A percentile compares a stretch with the other conserved stretches of the same genome.
Conservation (phyloP, 2,329 filamentous ascomycete genomes). For the Zymoseptoria crescenta region DNA sequence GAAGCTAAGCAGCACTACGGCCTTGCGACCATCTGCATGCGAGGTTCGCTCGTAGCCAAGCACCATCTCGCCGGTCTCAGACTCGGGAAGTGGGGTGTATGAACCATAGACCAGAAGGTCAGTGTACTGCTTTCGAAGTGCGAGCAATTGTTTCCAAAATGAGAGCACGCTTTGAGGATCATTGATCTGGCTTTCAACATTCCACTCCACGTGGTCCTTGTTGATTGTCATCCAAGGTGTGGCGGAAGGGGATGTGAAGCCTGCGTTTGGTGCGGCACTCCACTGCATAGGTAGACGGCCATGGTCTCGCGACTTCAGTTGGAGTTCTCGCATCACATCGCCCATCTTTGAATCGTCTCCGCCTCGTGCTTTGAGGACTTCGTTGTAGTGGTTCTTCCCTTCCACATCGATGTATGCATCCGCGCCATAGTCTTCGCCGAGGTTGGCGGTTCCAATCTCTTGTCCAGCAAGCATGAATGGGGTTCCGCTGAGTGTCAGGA, state of each 20-base stretch:
- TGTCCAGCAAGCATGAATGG: constrained; percentile 59
- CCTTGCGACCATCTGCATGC: constrained; percentile 6
- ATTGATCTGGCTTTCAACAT: constrained; percentile 37
- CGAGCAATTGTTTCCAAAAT: constrained; percentile 46
- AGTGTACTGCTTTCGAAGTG: constrained; percentile 15
- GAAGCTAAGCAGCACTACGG: constrained; percentile 32
- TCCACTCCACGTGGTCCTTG: constrained; percentile 9
- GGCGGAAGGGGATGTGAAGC: constrained; percentile 44
- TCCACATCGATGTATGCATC: constrained; percentile 44
- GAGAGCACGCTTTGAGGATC: constrained; percentile 44
- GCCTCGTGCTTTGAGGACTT: constrained; percentile 31
- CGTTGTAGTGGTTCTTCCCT: constrained; percentile 43
- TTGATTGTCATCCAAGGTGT: constrained; percentile 15
- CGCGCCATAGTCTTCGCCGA: constrained; percentile 22
- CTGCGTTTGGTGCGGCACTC: constrained; percentile 47
- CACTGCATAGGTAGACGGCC: constrained; percentile 62
- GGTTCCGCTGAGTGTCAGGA: constrained; percentile 31
- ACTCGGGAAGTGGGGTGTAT: constrained; percentile 12
- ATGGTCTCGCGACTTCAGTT: constrained; percentile 28
- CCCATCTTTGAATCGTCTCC: constrained; percentile 25
- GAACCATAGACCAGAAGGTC: constrained; percentile 21
- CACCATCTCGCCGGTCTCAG: constrained; percentile 15
- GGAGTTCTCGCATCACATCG: constrained; percentile 7
- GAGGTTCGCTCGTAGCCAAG: constrained; percentile 28
- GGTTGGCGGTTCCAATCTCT: constrained; percentile 53